Percentiles rank a stretch among this genome's conserved stretches.
Conservation (phyloP, 495 filamentous ascomycete genomes). For the Hypoxylon intermedium region DNA sequence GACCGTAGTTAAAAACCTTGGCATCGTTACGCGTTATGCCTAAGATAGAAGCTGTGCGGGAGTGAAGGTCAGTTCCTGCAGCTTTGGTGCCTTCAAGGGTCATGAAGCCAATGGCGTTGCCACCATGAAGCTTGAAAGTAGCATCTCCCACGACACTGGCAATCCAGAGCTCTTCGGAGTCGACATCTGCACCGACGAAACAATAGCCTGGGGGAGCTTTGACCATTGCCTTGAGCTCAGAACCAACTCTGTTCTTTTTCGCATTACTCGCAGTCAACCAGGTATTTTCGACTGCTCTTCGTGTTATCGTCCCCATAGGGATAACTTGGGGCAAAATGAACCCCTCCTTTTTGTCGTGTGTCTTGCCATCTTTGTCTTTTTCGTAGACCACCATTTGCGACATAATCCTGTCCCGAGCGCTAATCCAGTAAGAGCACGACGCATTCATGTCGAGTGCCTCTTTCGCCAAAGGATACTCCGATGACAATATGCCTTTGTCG, state of each 20-base stretch:
- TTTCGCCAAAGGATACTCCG: constrained; percentile 86
- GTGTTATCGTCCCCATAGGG: constrained; percentile 98
- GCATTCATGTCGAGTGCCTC: constrained; percentile 98
- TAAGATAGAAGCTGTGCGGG: constrained; percentile 87
- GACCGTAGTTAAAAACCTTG: constrained; percentile 98
- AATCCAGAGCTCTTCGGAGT: constrained; percentile 99
- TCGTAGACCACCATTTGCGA: constrained; percentile 93
- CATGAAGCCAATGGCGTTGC: constrained; percentile 98
- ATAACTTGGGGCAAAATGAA: constrained; percentile 99
- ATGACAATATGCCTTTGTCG: constrained; percentile 84
- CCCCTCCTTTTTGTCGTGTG: constrained; percentile 52
- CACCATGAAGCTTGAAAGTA: constrained; percentile 90
- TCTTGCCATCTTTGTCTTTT: constrained; percentile 60
- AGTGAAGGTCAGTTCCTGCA: constrained; percentile 93
- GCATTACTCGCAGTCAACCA: constrained; percentile 99
- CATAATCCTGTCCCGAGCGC: constrained; percentile 87
- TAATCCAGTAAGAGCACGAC: constrained; percentile 98
- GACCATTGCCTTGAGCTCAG: constrained; percentile 97
- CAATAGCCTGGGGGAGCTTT: constrained; percentile 87
- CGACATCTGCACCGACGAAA: constrained; percentile 97
- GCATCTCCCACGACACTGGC: constrained; percentile 94
- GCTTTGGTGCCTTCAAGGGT: constrained; percentile 95
- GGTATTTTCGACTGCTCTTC: constrained; percentile 94
- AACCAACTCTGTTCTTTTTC: constrained; percentile 92
- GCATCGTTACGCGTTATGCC: constrained; percentile 94